phyloP scores from a whole-genome alignment of 108 stramenopile species.

The Discostella pseudostelligera region DNA sequence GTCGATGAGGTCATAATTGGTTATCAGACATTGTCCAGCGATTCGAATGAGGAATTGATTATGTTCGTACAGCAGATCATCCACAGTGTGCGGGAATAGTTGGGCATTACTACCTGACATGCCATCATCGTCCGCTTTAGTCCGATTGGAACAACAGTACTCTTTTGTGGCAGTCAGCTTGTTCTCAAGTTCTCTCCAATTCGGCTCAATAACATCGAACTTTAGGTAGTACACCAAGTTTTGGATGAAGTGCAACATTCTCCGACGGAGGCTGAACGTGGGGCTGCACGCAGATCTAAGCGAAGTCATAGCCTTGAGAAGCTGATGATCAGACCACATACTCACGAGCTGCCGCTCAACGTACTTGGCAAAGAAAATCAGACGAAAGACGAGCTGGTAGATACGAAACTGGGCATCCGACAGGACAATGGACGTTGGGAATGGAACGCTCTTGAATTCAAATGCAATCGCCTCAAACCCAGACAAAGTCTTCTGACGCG shows the following conservation, averaged over 20 bases:
- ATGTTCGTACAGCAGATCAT: slow-evolving; percentile 86
- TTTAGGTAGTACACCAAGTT: slow-evolving; percentile 97
- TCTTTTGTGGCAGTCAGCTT: slow-evolving; percentile 34
- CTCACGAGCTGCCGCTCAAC: slow-evolving; percentile 92
- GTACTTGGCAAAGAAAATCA: slow-evolving; percentile 97
- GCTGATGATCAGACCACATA: slow-evolving; percentile 90
- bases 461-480: slow-evolving; percentile 91
- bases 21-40: slow-evolving; percentile 92
- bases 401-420: slow-evolving; percentile 71
- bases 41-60: slow-evolving; percentile 81
- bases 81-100: slow-evolving; percentile 68
- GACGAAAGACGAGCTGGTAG: slow-evolving; percentile 96
- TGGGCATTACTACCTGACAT: background rate
- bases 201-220: slow-evolving; percentile 95
- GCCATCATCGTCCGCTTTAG: background rate
- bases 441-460: slow-evolving; percentile 78
- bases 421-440: slow-evolving; percentile 91
- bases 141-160: slow-evolving; percentile 16
- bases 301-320: slow-evolving; percentile 79
- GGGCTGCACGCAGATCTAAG: slow-evolving; percentile 71
- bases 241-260: slow-evolving; percentile 98
- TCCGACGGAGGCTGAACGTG: slow-evolving; percentile 85
- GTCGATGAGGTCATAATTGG: slow-evolving; percentile 76
- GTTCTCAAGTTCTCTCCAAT: slow-evolving; percentile 80
- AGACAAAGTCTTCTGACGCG: slow-evolving; percentile 56